phyloP scores from a whole-genome alignment of 2,329 filamentous ascomycete genomes.

The Xylariaceae sp. region DNA sequence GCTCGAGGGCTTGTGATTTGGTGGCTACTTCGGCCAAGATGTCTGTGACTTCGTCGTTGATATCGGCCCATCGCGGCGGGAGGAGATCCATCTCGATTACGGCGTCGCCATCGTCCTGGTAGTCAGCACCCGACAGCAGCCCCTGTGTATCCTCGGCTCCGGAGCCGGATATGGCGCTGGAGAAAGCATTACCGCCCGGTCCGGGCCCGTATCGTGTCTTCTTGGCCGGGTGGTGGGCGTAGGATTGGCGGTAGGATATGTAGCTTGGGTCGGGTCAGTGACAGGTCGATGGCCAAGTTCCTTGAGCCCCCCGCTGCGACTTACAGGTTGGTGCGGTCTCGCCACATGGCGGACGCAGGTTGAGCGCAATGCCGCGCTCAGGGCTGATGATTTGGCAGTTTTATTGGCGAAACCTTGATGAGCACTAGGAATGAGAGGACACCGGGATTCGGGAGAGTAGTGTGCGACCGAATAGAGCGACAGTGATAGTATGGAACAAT shows the following conservation, averaged over 20 bases:
- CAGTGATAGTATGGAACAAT: too few relatives aligned
- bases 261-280: constrained; percentile 58
- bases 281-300: background rate
- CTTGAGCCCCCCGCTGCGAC: constrained; percentile 23
- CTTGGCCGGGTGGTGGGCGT: constrained; percentile 88
- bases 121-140: constrained; percentile 75
- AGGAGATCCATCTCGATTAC: constrained; percentile 98
- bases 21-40: constrained; percentile 73
- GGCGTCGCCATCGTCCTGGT: constrained; percentile 83
- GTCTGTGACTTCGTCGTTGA: constrained; percentile 90
- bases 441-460: constrained; percentile 4
- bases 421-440: constrained; percentile 6
- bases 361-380: constrained; percentile 24
- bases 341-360: constrained; percentile 78
- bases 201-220: constrained; percentile 64
- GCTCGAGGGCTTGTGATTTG: constrained; percentile 81
- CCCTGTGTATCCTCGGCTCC: constrained; percentile 60
- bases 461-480: background rate
- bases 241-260: constrained; percentile 98
- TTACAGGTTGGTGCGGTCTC: constrained; percentile 98
- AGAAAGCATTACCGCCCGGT: constrained; percentile 55
- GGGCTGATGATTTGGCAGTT: constrained; percentile 13
- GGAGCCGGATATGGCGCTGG: constrained; percentile 37
- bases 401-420: constrained; percentile 1
- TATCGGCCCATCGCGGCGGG: constrained; percentile 91